Evolutionary conservation across 352 stramenopile genomes (phyloP).

Genomic region (Phytophthora sansomeana): DNA sequence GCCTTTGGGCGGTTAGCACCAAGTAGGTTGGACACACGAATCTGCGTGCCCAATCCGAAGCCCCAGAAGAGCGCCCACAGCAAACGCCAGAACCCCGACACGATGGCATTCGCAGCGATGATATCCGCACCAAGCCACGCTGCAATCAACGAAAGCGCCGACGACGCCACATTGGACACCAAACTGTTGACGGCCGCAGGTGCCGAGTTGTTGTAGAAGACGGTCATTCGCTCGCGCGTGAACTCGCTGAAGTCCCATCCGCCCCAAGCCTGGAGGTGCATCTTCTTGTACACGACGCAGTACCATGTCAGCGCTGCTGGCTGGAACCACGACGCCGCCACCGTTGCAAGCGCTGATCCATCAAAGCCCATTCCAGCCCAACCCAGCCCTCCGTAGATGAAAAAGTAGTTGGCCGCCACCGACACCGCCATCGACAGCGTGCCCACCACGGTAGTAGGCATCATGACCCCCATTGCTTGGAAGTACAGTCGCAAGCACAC

Average conservation of each 20-base stretch:
- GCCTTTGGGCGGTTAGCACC: conserved; percentile 36
- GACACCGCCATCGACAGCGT: conserved; percentile 36
- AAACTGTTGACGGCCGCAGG: conserved; percentile 37
- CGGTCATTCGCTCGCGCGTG: conserved; percentile 32
- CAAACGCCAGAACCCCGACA: conserved; percentile 39
- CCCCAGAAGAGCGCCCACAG: conserved; percentile 41
- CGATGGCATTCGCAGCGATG: conserved; percentile 37
- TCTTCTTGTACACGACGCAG: conserved; percentile 41
- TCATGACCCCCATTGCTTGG: conserved; percentile 41
- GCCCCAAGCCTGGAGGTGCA: conserved; percentile 32
- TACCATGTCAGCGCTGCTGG: conserved; percentile 30
- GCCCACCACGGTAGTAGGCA: conserved; percentile 38
- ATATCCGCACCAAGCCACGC: conserved; percentile 31
- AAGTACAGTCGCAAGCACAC: conserved; percentile 38
- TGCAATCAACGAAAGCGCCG: conserved; percentile 31
- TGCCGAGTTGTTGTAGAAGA: conserved; percentile 42
- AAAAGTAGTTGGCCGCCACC: conserved; percentile 31
- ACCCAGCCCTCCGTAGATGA: conserved; percentile 37
- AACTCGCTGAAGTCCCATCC: conserved; percentile 36
- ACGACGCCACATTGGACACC: conserved; percentile 33
- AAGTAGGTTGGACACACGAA: conserved; percentile 37
- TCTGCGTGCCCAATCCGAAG: conserved; percentile 36
- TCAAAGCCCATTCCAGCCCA: conserved; percentile 34
- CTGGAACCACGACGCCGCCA: conserved; percentile 38
- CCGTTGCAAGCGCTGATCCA: conserved; percentile 28